phyloP scores from a whole-genome alignment of 2,329 filamentous ascomycete genomes.

The Talaromyces amestolkiae region DNA sequence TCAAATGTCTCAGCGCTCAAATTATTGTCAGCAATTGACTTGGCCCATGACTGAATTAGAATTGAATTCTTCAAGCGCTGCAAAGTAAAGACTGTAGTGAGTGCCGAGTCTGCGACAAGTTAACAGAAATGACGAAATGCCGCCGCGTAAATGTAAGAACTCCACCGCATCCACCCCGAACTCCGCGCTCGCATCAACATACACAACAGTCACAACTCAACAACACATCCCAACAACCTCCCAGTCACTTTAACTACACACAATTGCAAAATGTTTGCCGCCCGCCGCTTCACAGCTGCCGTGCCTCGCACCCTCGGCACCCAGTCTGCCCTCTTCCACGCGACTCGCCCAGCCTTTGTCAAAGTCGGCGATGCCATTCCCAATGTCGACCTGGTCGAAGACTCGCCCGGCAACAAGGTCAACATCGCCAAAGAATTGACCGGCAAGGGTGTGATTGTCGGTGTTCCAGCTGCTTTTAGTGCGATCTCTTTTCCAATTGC shows the following conservation, averaged over 20 bases:
- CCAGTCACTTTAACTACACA: not conserved
- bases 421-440: slow-evolving; percentile 76
- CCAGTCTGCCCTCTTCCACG: slow-evolving; percentile 39
- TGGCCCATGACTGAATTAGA: no score
- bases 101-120: not conserved
- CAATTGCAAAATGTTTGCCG: slow-evolving; percentile 34
- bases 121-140: slow-evolving; percentile 2
- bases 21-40: not conserved
- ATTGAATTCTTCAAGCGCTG: no score
- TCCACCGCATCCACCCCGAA: not conserved
- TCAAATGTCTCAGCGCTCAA: not conserved
- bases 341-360: slow-evolving; percentile 52
- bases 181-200: not conserved
- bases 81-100: not conserved
- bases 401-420: slow-evolving; percentile 87
- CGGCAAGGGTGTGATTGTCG: slow-evolving; percentile 77
- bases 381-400: slow-evolving; percentile 72
- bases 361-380: slow-evolving; percentile 78
- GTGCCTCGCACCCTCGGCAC: slow-evolving; percentile 31
- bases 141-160: not conserved
- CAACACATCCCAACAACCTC: not conserved
- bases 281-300: slow-evolving; percentile 35
- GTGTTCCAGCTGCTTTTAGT: slow-evolving; percentile 77
- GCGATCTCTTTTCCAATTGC: slow-evolving; percentile 28
- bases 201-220: not conserved